Percentiles rank a stretch among this genome's conserved stretches.
Evolutionary conservation across 192 early-diverging fungal genomes (phyloP).

Genomic region (Entomortierella chlamydospora): DNA sequence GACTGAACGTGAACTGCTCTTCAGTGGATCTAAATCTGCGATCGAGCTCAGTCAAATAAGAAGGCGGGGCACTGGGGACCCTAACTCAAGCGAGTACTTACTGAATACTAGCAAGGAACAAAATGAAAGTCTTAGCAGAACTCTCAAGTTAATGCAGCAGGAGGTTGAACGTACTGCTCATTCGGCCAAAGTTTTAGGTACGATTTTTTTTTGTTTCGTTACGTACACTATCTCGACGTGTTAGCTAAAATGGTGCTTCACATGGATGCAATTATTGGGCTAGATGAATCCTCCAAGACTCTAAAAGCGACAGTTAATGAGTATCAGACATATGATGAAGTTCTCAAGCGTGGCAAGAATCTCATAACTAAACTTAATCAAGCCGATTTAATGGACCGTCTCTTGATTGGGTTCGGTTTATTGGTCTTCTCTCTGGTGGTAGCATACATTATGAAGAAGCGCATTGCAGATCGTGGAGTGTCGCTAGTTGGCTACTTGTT

Average conservation of each 20-base stretch:
- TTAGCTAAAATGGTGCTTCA: no score
- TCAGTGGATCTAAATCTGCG: slow-evolving; percentile 37
- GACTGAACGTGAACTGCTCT: slow-evolving; percentile 56
- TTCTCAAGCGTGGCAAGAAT: slow-evolving; percentile 66
- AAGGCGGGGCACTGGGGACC: slow-evolving; percentile 38
- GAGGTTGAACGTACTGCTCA: slow-evolving; percentile 73
- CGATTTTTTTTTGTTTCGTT: background rate
- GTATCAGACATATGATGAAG: slow-evolving; percentile 65
- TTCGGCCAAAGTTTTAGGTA: slow-evolving; percentile 67
- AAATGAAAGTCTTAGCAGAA: slow-evolving; percentile 68
- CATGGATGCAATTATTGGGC: no score
- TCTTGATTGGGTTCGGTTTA: slow-evolving; percentile 70
- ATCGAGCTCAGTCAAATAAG: slow-evolving; percentile 57
- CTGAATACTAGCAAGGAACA: slow-evolving; percentile 66
- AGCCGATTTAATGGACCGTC: slow-evolving; percentile 75
- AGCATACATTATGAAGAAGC: slow-evolving; percentile 70
- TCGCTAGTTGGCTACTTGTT: slow-evolving; percentile 39
- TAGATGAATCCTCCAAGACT: slow-evolving; percentile 71
- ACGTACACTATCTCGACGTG: no score
- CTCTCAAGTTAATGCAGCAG: slow-evolving; percentile 70
- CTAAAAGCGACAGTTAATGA: slow-evolving; percentile 62
- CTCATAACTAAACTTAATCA: slow-evolving; percentile 73
- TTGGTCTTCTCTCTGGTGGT: slow-evolving; percentile 71
- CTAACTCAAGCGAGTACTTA: slow-evolving; percentile 57
- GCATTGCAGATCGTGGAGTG: slow-evolving; percentile 68